Evolutionary conservation across 345 rosid genomes (phyloP).

Genomic region (Durio zibethinus): DNA sequence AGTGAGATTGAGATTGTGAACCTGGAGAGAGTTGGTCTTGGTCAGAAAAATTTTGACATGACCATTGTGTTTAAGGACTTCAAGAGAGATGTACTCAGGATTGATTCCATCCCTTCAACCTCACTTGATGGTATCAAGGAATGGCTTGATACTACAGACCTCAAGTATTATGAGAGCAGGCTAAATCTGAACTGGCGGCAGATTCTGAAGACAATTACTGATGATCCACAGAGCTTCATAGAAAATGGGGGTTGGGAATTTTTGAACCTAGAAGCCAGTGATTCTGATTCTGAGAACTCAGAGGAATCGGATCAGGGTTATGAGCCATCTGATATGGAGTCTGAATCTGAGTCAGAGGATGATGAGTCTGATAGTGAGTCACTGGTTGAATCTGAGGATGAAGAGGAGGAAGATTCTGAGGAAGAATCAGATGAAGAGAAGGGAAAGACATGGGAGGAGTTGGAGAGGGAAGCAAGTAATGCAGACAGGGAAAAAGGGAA

Average conservation of each 20-base stretch:
- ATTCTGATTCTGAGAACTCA: constrained; percentile 77
- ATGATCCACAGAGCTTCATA: constrained; percentile 82
- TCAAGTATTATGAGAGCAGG: constrained; percentile 92
- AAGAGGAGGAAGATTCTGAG: constrained; percentile 71
- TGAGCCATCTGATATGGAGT: constrained; percentile 75
- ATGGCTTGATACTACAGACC: constrained; percentile 89
- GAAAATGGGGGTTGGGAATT: constrained; percentile 96
- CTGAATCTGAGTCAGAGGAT: constrained; percentile 77
- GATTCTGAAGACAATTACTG: constrained; percentile 81
- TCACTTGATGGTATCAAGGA: constrained; percentile 83
- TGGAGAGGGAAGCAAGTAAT: constrained; percentile 91
- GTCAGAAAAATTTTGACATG: constrained; percentile 93
- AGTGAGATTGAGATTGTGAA: constrained; percentile 95
- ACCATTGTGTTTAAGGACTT: constrained; percentile 89
- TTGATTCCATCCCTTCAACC: constrained; percentile 77
- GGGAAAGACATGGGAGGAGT: constrained; percentile 97
- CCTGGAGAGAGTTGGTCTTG: constrained; percentile 92
- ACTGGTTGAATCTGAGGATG: constrained; percentile 81
- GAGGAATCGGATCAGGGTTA: constrained; percentile 91
- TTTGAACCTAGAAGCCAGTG: constrained; percentile 77
- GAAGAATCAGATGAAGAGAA: constrained; percentile 80
- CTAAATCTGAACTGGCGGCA: constrained; percentile 92
- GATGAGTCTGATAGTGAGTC: constrained; percentile 75
- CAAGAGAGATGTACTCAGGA: constrained; percentile 78
- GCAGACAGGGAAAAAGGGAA: constrained; percentile 88